These are phyloP conservation scores for Diplodia sapinea DNA, from an alignment of 2,329 filamentous ascomycete genomes.

Conservation along the genomic window DNA sequence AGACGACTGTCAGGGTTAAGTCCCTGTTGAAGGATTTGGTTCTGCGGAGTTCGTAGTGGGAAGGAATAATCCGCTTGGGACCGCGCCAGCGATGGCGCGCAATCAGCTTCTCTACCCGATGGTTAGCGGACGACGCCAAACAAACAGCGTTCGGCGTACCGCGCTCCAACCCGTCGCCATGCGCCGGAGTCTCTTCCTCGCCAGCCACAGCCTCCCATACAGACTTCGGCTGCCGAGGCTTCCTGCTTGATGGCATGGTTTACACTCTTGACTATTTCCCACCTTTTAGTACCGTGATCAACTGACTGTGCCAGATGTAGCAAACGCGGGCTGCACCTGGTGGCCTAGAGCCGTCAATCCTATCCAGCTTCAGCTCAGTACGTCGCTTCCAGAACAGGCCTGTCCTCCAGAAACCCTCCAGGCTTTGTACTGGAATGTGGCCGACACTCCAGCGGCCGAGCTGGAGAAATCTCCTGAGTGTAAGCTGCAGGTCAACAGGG, in stretches of 20 bases:
- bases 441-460: not conserved
- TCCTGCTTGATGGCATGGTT: not conserved
- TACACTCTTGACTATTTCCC: not conserved
- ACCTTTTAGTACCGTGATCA: not conserved
- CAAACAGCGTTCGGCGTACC: not conserved
- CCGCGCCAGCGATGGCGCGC: not conserved
- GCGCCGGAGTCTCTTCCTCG: not conserved
- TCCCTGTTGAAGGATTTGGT: slow-evolving; percentile 11
- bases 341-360: not conserved
- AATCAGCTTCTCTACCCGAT: not conserved
- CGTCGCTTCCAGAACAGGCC: too few species aligned
- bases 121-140: slow-evolving; percentile 14
- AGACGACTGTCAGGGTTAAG: not conserved
- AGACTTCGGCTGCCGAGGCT: not conserved
- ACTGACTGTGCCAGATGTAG: slow-evolving; percentile 1
- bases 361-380: not conserved
- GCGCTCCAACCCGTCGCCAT: not conserved
- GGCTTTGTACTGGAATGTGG: not conserved
- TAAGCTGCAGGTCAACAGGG: not conserved
- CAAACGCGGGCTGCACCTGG: not conserved
- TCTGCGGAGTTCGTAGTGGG: not conserved
- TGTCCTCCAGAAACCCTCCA: not conserved
- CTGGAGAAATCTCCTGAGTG: not conserved
- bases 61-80: slow-evolving; percentile 23
- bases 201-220: not conserved